Evolutionary conservation across 2,329 filamentous ascomycete species (phyloP).

Genomic region (Botrytis medusae): DNA sequence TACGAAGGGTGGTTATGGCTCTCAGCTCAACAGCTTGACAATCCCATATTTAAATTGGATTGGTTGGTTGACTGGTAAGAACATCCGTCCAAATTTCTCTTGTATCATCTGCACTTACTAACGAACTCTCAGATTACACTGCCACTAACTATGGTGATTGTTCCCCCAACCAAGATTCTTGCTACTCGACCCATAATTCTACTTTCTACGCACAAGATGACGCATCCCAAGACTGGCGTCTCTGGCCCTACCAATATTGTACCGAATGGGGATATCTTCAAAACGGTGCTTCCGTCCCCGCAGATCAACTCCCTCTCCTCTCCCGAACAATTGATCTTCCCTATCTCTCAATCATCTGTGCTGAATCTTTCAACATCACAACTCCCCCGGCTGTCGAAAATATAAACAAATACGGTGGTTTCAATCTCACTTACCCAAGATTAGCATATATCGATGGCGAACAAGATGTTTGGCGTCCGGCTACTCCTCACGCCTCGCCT

Average conservation of each 20-base stretch:
- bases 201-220: conserved; percentile 48
- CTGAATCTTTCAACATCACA: conserved; percentile 68
- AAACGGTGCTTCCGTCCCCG: conserved; percentile 68
- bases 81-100: not conserved
- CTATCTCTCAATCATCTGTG: conserved; percentile 63
- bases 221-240: conserved; percentile 46
- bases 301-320: conserved; percentile 63
- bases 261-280: conserved; percentile 75
- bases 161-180: conserved; percentile 46
- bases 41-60: conserved; percentile 57
- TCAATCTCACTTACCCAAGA: conserved; percentile 67
- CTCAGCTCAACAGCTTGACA: conserved; percentile 45
- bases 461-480: conserved; percentile 76
- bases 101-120: not conserved
- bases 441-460: conserved; percentile 77
- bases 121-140: conserved; percentile 10
- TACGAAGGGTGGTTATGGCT: conserved; percentile 48
- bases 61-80: conserved; percentile 47
- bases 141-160: conserved; percentile 27
- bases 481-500: conserved; percentile 64
- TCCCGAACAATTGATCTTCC: conserved; percentile 68
- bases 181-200: conserved; percentile 51
- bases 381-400: conserved; percentile 59
- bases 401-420: conserved; percentile 77
- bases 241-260: conserved; percentile 53